phyloP scores from a whole-genome alignment of 208 protist species.

The Borovskyia barvae region DNA sequence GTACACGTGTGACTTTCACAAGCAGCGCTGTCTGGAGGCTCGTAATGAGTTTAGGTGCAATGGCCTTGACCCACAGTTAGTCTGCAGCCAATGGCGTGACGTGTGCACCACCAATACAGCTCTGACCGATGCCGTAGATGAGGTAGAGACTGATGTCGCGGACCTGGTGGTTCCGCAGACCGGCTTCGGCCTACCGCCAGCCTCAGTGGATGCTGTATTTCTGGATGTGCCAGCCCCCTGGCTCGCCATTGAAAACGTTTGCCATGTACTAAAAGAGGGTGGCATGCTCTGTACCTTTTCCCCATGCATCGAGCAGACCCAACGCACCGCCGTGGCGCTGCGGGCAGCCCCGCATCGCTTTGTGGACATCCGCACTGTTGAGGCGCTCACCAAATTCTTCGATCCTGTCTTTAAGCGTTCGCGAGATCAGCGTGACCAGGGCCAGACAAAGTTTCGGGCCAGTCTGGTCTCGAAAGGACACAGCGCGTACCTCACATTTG shows the following conservation, averaged over 20 bases:
- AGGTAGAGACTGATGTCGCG: slow-evolving; percentile 35
- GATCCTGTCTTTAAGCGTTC: slow-evolving; percentile 66
- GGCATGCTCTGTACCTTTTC: slow-evolving; percentile 92
- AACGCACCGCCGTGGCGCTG: slow-evolving; percentile 73
- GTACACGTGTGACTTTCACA: slow-evolving; percentile 90
- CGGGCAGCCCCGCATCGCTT: slow-evolving; percentile 68
- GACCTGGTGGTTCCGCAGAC: slow-evolving; percentile 31
- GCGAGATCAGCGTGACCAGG: slow-evolving; percentile 27
- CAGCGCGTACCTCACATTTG: slow-evolving; percentile 92
- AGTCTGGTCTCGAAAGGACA: slow-evolving; percentile 79
- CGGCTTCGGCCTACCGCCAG: slow-evolving; percentile 72
- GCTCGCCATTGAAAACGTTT: slow-evolving; percentile 83
- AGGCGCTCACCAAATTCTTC: slow-evolving; percentile 80
- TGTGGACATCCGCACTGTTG: slow-evolving; percentile 85
- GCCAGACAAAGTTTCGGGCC: slow-evolving; percentile 51
- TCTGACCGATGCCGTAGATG: slow-evolving; percentile 23
- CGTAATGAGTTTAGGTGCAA: slow-evolving; percentile 76
- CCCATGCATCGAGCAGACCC: slow-evolving; percentile 93
- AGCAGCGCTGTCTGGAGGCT: slow-evolving; percentile 73
- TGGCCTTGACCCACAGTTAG: slow-evolving; percentile 49
- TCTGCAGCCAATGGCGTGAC: slow-evolving; percentile 79
- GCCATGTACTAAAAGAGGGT: slow-evolving; percentile 70
- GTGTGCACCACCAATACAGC: slow-evolving; percentile 63
- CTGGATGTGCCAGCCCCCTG: slow-evolving; percentile 92
- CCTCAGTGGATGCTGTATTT: slow-evolving; percentile 89